Evolutionary conservation across 805 yeast species (phyloP), one percentile per base, ranked within the genome.

Genomic region (Metschnikowia vanudenii): DNA sequence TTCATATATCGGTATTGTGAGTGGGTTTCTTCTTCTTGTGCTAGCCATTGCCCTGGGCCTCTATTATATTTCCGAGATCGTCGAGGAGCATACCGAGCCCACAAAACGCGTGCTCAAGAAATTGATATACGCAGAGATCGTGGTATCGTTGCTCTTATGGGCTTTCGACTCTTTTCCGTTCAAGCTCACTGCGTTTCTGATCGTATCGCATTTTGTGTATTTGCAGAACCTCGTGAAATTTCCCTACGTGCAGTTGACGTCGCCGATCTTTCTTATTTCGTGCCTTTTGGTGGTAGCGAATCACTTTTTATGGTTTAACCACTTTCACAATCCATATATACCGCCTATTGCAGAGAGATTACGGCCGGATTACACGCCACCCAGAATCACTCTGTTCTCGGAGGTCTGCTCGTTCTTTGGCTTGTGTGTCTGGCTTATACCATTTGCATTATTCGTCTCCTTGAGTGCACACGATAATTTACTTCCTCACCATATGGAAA

Each of bases 371-470:
- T 84, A 82, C 58, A 67, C 67, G 18, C 79, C 87, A 39, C 86
- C 85, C 12, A 78, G 80, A 38, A 78, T 88, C 44, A 96, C 96
- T 1, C 75, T 85, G 11, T 92, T 92, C 60, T 74, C 90, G 1
- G 96, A 94, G 62, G 88, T 94, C 3, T 88, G 97, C n/a, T 85
- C 97, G 3, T 94, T 94, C 64, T 91, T 94, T 62, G 99, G 97
- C 1, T 68, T 94, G 35, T 84, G 94, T 57, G 83, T 94, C 16
- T 94, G 99, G 99, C 76, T 92, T 49, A 79, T 94, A 24, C 99
- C 99, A 29, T 89, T 94, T 64, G 84, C 96, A 3, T 73, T 94
- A 47, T 92, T 94, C 65, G 92, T 94, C 14, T 85, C 96, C 26
- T 73, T 94, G 49, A 87, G 95, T 61, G 97, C 97, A 1, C 87